Conservation (phyloP, 2,329 filamentous ascomycete genomes). For the Cryphonectria nitschkei region DNA sequence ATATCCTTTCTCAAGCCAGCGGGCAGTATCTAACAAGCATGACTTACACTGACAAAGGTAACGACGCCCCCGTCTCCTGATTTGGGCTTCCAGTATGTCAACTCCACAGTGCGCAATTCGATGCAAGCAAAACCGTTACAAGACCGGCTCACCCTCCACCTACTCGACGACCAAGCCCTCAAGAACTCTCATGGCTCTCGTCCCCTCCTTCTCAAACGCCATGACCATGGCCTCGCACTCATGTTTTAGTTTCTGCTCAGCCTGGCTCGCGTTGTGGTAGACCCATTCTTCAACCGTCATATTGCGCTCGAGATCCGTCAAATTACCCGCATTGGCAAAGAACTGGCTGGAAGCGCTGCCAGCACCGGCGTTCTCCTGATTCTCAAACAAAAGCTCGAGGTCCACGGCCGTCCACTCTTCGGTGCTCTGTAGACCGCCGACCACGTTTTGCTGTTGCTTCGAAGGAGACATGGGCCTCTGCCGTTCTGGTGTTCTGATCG, state of each 20-base stretch:
- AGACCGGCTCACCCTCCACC: background rate
- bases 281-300: slow-evolving; percentile 98
- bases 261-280: slow-evolving; percentile 74
- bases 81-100: background rate
- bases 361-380: slow-evolving; percentile 51
- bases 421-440: slow-evolving; percentile 59
- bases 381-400: slow-evolving; percentile 70
- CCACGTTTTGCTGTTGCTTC: slow-evolving; percentile 48
- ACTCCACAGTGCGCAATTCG: background rate
- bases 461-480: slow-evolving; percentile 47
- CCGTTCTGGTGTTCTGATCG: slow-evolving; percentile 51
- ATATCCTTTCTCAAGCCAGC: background rate
- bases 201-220: slow-evolving; percentile 82
- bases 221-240: slow-evolving; percentile 85
- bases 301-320: slow-evolving; percentile 77
- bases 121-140: no score
- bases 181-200: slow-evolving; percentile 74
- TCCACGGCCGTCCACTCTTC: slow-evolving; percentile 75
- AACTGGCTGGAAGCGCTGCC: slow-evolving; percentile 46
- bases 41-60: background rate
- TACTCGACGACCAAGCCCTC: slow-evolving; percentile 67
- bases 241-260: slow-evolving; percentile 75
- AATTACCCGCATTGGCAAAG: slow-evolving; percentile 58
- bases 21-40: background rate
- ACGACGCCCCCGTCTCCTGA: no score